Evolutionary conservation across 192 early-diverging fungal genomes (phyloP), one percentile per base, ranked within the genome.

Genomic region (Chytriomyces confervae): DNA sequence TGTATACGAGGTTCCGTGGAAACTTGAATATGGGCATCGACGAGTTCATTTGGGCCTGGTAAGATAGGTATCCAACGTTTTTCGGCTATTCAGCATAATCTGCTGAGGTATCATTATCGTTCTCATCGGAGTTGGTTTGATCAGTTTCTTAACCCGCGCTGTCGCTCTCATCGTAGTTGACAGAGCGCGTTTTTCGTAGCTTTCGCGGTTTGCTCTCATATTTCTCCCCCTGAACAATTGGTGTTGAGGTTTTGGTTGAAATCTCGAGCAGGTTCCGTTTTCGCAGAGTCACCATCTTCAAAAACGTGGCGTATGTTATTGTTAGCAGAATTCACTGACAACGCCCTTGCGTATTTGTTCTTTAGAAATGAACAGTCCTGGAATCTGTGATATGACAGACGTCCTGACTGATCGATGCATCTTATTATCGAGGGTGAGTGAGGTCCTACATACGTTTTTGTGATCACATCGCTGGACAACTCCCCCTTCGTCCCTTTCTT

Each of bases 181-280:
- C 2, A 2, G 29, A 36, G 29, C 29, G 29, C 29, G 29, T 36
- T 36, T 2, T 36, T n/a, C n/a, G n/a, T n/a, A n/a, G n/a, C 47
- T 44, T 23, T 23, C 44, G 11, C 23, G 43, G 66, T 11, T n/a
- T 48, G 43, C 44, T 6, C 2, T 2, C 0, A 2, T 18, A 13
- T 18, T 68, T 49, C 66, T 68, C 66, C 66, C 66, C 66, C 66
- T 68, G 66, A 68, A 68, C 66, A 18, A 5, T 46, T 48, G 66
- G 66, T 46, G 66, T 29, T n/a, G 10, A 46, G 9, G 66, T 46
- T 13, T 0, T 10, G 29, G 66, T 27, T 18, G 23, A 18, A 68
- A 18, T 4, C 9, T 63, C 62, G 1, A 63, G 10, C 9, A 68
- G 13, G 13, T 13, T 48, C 3, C 29, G 7, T 68, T 68, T 13